Evolutionary conservation across 1,284 basidiomycete species (phyloP).

Genomic region (Boletellus deceptivus): DNA sequence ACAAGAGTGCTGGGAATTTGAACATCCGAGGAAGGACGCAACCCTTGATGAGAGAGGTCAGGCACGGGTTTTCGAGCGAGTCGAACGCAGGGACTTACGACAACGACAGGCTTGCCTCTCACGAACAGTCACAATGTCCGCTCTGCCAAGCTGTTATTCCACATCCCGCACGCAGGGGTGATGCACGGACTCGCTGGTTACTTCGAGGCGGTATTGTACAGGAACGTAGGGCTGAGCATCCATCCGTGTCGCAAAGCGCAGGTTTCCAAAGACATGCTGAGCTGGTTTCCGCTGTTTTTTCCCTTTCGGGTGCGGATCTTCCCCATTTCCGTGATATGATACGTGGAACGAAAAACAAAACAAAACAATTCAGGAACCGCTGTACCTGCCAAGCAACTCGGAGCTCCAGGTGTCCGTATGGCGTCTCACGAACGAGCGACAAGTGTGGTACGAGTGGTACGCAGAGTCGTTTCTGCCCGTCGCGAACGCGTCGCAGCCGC

Average conservation of each 20-base stretch:
- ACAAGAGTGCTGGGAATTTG: slow-evolving; percentile 98
- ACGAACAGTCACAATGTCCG: slow-evolving; percentile 90
- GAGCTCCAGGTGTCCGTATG: slow-evolving; percentile 94
- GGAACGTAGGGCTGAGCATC: slow-evolving; percentile 87
- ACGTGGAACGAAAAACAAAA: slow-evolving; percentile 1
- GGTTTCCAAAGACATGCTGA: slow-evolving; percentile 93
- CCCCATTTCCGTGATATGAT: background rate
- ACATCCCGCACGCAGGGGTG: slow-evolving; percentile 93
- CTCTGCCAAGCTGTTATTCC: slow-evolving; percentile 79
- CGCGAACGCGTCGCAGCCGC: slow-evolving; percentile 26
- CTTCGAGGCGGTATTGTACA: slow-evolving; percentile 94
- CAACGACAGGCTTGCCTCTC: slow-evolving; percentile 63
- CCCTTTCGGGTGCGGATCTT: slow-evolving; percentile 69
- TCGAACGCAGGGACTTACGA: slow-evolving; percentile 9
- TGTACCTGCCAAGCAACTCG: slow-evolving; percentile 90
- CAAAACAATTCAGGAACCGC: slow-evolving; percentile 62
- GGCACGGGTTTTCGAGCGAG: slow-evolving; percentile 10
- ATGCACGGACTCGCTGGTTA: slow-evolving; percentile 98
- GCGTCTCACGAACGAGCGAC: slow-evolving; percentile 83
- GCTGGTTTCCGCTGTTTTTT: slow-evolving; percentile 99
- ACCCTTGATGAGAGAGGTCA: slow-evolving; percentile 72
- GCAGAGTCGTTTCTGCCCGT: slow-evolving; percentile 87
- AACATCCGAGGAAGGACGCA: slow-evolving; percentile 83
- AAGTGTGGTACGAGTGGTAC: slow-evolving; percentile 99
- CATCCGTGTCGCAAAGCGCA: slow-evolving; percentile 85